These are phyloP conservation scores for Cystofilobasidium macerans DNA, from an alignment of 768 basidiomycete species.

Conservation along the genomic window DNA sequence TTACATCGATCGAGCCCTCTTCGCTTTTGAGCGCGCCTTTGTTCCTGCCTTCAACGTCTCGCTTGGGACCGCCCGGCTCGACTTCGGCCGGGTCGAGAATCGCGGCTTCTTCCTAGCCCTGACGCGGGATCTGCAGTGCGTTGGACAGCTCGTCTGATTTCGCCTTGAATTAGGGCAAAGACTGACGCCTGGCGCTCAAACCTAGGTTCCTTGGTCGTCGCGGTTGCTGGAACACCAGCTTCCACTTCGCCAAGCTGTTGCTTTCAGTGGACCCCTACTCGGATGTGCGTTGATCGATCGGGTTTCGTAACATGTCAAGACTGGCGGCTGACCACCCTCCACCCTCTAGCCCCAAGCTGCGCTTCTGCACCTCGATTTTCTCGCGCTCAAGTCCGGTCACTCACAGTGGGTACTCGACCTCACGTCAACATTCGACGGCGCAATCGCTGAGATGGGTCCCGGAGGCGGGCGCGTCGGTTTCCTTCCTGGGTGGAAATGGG, in stretches of 20 bases:
- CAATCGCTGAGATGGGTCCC: conserved; percentile 33
- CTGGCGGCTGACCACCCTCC: conserved; percentile 41
- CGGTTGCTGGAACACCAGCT: conserved; percentile 77
- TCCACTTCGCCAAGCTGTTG: conserved; percentile 80
- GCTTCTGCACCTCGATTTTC: conserved; percentile 62
- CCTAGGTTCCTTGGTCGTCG: conserved; percentile 71
- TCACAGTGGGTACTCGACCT: conserved; percentile 66
- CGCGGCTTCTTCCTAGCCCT: conserved; percentile 82
- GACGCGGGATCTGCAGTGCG: conserved; percentile 70
- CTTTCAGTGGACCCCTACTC: conserved; percentile 69
- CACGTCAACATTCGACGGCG: conserved; percentile 35
- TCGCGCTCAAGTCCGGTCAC: conserved; percentile 72
- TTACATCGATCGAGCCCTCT: conserved; percentile 81
- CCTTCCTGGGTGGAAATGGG: conserved; percentile 40
- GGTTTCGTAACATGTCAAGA: neutral
- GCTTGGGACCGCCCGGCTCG: conserved; percentile 66
- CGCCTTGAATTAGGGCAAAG: conserved; percentile 5
- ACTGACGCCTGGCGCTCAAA: neutral
- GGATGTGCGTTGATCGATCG: conserved; percentile 5
- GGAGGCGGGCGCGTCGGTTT: conserved; percentile 36
- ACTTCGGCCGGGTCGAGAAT: conserved; percentile 84
- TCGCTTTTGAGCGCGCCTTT: conserved; percentile 83
- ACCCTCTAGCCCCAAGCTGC: conserved; percentile 58
- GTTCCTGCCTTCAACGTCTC: conserved; percentile 77
- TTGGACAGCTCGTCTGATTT: too few relatives aligned